Conservation (phyloP, 179 eudicot species). For the Patellifolia procumbens region DNA sequence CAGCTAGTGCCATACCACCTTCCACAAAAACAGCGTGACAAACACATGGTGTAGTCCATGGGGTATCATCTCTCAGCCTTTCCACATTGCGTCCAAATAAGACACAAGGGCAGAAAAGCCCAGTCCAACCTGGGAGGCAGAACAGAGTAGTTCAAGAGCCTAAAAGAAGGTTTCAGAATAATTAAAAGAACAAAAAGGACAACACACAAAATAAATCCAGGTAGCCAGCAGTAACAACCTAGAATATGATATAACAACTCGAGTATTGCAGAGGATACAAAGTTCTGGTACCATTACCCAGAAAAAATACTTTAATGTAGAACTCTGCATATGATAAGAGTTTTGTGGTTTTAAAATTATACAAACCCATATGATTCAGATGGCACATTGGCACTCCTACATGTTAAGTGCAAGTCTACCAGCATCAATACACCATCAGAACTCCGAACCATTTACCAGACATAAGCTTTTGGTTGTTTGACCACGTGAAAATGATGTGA, state of each 20-base stretch:
- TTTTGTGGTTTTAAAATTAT: too few species aligned
- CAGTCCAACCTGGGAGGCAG: conserved; percentile 69
- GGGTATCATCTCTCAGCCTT: conserved; percentile 74
- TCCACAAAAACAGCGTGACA: conserved; percentile 89
- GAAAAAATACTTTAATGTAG: too few species aligned
- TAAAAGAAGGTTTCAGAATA: background rate
- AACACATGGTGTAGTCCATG: conserved; percentile 78
- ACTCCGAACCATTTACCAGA: too few species aligned
- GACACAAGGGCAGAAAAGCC: conserved; percentile 87
- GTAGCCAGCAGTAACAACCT: background rate
- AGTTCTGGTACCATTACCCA: too few species aligned
- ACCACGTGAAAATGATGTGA: too few species aligned
- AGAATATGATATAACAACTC: too few species aligned
- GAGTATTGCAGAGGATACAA: background rate
- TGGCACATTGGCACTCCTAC: too few species aligned
- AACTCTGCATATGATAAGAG: too few species aligned
- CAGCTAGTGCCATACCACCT: conserved; percentile 87
- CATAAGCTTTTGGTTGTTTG: too few species aligned
- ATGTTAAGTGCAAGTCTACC: too few species aligned
- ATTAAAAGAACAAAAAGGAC: background rate
- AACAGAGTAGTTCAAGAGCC: conserved; percentile 2
- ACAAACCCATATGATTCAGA: too few species aligned
- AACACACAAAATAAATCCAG: background rate
- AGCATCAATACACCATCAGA: too few species aligned
- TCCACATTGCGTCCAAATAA: conserved; percentile 85